These are phyloP conservation scores for Coniferiporia sulphurascens DNA, from an alignment of 1,284 basidiomycete species.

Conservation along the genomic window DNA sequence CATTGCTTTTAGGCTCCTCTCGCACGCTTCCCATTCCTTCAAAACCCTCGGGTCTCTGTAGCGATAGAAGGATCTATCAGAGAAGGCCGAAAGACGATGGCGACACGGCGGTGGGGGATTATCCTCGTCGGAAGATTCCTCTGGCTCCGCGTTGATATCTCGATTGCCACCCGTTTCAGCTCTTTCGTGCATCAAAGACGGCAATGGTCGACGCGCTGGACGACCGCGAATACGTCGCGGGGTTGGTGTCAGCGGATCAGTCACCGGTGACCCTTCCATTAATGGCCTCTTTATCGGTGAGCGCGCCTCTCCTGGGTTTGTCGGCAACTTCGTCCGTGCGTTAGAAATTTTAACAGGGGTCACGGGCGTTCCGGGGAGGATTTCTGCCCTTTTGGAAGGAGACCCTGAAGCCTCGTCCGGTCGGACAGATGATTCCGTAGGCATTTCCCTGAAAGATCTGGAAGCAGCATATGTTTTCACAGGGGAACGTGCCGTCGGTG, in stretches of 20 bases:
- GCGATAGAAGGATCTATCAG: slow-evolving; percentile 13
- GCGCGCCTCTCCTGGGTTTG: not conserved
- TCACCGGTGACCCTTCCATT: not conserved
- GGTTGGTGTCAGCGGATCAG: slow-evolving; percentile 13
- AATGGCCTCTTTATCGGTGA: slow-evolving; percentile 6
- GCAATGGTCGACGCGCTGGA: not conserved
- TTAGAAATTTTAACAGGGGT: slow-evolving; percentile 4
- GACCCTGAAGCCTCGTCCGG: not conserved
- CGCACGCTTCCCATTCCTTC: slow-evolving; percentile 12
- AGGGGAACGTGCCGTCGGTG: not conserved
- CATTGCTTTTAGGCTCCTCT: slow-evolving; percentile 6
- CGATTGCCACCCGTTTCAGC: not conserved
- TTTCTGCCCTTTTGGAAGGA: not conserved
- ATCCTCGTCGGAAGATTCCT: slow-evolving; percentile 7
- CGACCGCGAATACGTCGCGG: not conserved
- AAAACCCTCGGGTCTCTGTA: slow-evolving; percentile 16
- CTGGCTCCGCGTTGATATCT: not conserved
- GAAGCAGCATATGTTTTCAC: not conserved
- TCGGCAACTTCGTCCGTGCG: not conserved
- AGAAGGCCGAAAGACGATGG: slow-evolving; percentile 9
- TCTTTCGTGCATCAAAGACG: not conserved
- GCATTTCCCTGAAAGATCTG: not conserved
- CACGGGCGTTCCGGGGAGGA: not conserved
- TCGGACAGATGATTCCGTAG: not conserved
- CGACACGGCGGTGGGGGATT: slow-evolving; percentile 10